Conservation (phyloP, 2,329 filamentous ascomycete species). For the Colletotrichum gigasporum region DNA sequence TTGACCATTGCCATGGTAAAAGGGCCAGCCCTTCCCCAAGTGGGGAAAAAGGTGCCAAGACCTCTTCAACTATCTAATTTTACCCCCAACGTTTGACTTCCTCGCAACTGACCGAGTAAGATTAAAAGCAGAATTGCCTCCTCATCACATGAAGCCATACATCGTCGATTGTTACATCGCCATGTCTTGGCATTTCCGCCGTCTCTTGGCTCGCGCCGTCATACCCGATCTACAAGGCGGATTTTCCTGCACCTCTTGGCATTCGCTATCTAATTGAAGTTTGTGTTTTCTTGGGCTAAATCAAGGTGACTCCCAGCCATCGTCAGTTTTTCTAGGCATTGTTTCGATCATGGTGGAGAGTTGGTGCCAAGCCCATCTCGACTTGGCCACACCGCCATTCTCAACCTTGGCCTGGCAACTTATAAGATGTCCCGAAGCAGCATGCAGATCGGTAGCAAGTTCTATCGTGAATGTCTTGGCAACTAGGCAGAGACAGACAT, state of each 20-base stretch:
- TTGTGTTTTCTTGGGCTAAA: background rate
- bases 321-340: background rate
- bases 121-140: background rate
- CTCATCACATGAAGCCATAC: slow-evolving; percentile 1
- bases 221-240: background rate
- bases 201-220: background rate
- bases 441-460: background rate
- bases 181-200: slow-evolving; percentile 10
- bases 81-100: slow-evolving; percentile 10
- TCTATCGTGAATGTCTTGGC: background rate
- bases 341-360: slow-evolving; percentile 1
- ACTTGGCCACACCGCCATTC: slow-evolving; percentile 2
- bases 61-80: slow-evolving; percentile 10
- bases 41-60: slow-evolving; percentile 20
- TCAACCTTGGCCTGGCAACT: background rate
- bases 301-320: background rate
- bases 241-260: background rate
- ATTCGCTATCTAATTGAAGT: background rate
- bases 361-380: slow-evolving; percentile 18
- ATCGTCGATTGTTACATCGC: slow-evolving; percentile 1
- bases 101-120: slow-evolving; percentile 13
- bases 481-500: background rate
- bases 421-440: background rate
- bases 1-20: background rate
- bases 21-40: background rate